Evolutionary conservation across 2,329 filamentous ascomycete species (phyloP), one percentile per base, ranked within the genome.

Genomic region (Orbilia oligospora): DNA sequence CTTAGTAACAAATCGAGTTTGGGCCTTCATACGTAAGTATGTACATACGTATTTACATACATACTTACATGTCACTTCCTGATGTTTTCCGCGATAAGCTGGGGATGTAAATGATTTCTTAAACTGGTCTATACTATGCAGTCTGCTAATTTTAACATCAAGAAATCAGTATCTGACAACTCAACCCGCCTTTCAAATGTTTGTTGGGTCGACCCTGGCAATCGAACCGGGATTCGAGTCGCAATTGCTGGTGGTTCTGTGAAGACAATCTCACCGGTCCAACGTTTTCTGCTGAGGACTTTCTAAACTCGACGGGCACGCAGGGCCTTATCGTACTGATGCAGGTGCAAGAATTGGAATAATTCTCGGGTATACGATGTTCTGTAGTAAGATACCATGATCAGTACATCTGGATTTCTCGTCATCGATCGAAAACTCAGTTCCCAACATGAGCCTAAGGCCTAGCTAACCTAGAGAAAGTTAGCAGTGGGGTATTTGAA

Each of bases 71-170:
- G 38, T 41, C 27, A 22, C n/a, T 27, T 36, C 14, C 65, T 4
- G 44, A 48, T 24, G 46, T 33, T 46, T 61, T 36, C 56, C 33
- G 68, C 70, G 63, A 73, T 73, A 67, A 73, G 70, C 61, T 73
- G 41, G 49, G 36, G 58, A 24, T 22, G 6, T n/a, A 30, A 36
- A 27, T 12, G 12, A 61, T 67, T 73, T 73, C 51, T 27, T 46
- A 61, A 56, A 67, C 33, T 27, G 20, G 70, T 66, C 70, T 73
- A 73, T 73, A 73, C 56, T 46, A 73, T 73, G 70, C 70, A 73
- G 9, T 53, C 61, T 66, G 61, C 61, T 73, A 73, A 73, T 73
- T 73, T 67, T 73, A 73, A 73, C 70, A 22, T 67, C 70, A 66
- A 56, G 70, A 58, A 48, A 58, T 49, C 70, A 51, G 65, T 72